Percentiles rank a stretch among this genome's conserved stretches.
These are phyloP conservation scores for carrot (Daucus carota) DNA, from an alignment of 129 eudicot species.

Conservation along the genomic window DNA sequence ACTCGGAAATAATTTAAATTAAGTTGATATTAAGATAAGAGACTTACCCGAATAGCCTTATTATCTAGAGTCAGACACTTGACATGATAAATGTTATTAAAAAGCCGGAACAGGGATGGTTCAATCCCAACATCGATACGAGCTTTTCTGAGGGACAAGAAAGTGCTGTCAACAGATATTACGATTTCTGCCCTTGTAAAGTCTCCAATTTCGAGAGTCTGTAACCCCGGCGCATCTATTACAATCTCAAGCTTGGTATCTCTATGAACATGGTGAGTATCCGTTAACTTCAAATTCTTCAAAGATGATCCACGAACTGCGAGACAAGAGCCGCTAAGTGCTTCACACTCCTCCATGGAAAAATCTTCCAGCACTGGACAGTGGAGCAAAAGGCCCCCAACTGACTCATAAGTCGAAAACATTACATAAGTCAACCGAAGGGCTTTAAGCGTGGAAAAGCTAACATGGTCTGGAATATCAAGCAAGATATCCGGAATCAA, in stretches of 20 bases:
- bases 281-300: not conserved
- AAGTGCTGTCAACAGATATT: not conserved
- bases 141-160: not conserved
- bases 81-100: not conserved
- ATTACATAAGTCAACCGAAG: not conserved
- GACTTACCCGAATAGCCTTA: not conserved
- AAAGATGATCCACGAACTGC: not conserved
- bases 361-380: slow-evolving; percentile 7
- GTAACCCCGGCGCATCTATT: not conserved
- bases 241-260: not conserved
- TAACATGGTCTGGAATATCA: not conserved
- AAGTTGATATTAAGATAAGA: not conserved
- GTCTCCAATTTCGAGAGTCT: not conserved
- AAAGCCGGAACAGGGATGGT: no score
- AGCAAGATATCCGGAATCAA: not conserved
- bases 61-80: not conserved
- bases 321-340: not conserved
- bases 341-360: not conserved
- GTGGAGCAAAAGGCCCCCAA: not conserved
- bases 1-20: no score
- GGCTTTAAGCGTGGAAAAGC: not conserved
- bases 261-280: not conserved
- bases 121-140: not conserved
- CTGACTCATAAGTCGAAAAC: not conserved
- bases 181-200: not conserved